phyloP scores from a whole-genome alignment of 495 filamentous ascomycete genomes.

The Hypoxylon intermedium region DNA sequence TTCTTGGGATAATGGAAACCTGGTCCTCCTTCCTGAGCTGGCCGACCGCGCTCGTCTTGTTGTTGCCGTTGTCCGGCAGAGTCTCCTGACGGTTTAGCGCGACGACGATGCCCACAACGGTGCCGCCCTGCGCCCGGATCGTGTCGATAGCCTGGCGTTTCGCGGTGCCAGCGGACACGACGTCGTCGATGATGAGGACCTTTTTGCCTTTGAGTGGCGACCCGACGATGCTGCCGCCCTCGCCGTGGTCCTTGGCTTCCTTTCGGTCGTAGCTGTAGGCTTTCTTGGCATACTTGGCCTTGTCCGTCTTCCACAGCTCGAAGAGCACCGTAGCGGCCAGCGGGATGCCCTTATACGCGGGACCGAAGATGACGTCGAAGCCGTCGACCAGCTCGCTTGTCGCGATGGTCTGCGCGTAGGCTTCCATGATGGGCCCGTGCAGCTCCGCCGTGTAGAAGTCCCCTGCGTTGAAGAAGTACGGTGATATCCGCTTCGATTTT shows the following conservation, averaged over 20 bases:
- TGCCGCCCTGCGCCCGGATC: slow-evolving; percentile 80
- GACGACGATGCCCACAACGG: slow-evolving; percentile 82
- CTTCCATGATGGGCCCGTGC: slow-evolving; percentile 72
- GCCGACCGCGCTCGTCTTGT: slow-evolving; percentile 71
- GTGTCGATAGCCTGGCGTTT: slow-evolving; percentile 89
- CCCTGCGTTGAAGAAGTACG: slow-evolving; percentile 99
- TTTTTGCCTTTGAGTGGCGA: slow-evolving; percentile 79
- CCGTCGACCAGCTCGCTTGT: slow-evolving; percentile 49
- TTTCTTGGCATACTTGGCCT: slow-evolving; percentile 58
- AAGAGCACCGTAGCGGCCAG: slow-evolving; percentile 76
- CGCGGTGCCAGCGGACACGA: slow-evolving; percentile 93
- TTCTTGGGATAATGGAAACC: slow-evolving; percentile 63
- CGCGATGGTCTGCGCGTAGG: slow-evolving; percentile 79
- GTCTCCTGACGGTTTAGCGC: slow-evolving; percentile 89
- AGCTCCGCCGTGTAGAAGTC: slow-evolving; percentile 80
- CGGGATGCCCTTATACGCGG: slow-evolving; percentile 95
- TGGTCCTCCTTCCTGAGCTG: slow-evolving; percentile 75
- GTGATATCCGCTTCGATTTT: slow-evolving; percentile 89
- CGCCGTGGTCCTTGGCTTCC: slow-evolving; percentile 92
- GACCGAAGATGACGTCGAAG: slow-evolving; percentile 80
- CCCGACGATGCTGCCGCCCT: slow-evolving; percentile 90
- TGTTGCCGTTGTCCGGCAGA: slow-evolving; percentile 62
- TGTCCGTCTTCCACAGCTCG: slow-evolving; percentile 70
- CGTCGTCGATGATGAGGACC: slow-evolving; percentile 90
- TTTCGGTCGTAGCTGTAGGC: slow-evolving; percentile 94